These are phyloP conservation scores for Metschnikowia similis DNA, from an alignment of 805 yeast species.

Conservation along the genomic window DNA sequence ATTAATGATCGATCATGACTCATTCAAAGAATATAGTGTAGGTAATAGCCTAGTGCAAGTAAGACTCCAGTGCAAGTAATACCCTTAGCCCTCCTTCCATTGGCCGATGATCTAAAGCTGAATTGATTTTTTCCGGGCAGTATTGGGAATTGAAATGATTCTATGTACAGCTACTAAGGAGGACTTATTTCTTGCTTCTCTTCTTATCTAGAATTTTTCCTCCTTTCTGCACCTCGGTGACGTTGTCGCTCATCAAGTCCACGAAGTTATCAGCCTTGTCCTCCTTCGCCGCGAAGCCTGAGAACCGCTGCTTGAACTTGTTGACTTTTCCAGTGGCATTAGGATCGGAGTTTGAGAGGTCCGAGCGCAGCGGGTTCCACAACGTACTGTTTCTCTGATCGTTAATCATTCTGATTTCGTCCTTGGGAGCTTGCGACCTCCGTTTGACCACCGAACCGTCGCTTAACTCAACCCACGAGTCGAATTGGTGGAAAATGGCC, in stretches of 20 bases:
- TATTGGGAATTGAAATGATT: too few relatives aligned
- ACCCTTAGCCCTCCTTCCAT: too few relatives aligned
- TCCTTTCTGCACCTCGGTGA: slow-evolving; percentile 51
- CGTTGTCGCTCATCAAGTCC: slow-evolving; percentile 57
- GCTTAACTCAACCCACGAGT: slow-evolving; percentile 81
- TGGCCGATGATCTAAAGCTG: too few relatives aligned
- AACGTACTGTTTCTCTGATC: slow-evolving; percentile 84
- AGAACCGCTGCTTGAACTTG: slow-evolving; percentile 66
- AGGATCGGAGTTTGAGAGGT: slow-evolving; percentile 69
- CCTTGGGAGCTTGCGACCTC: slow-evolving; percentile 83
- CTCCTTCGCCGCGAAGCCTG: slow-evolving; percentile 31
- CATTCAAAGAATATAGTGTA: too few relatives aligned
- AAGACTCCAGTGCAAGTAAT: too few relatives aligned
- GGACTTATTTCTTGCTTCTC: slow-evolving; percentile 24
- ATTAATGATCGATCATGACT: too few relatives aligned
- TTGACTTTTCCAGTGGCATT: slow-evolving; percentile 78
- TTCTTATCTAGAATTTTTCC: slow-evolving; percentile 49
- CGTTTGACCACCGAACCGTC: slow-evolving; percentile 89
- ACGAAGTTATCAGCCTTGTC: slow-evolving; percentile 45
- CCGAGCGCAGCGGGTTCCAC: slow-evolving; percentile 87
- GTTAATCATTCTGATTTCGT: slow-evolving; percentile 75
- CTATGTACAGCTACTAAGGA: neutral
- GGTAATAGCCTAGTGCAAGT: too few relatives aligned
- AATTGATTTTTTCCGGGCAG: too few relatives aligned
- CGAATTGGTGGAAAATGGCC: slow-evolving; percentile 86